phyloP scores from a whole-genome alignment of 495 filamentous ascomycete species.

The Neurospora sp. region DNA sequence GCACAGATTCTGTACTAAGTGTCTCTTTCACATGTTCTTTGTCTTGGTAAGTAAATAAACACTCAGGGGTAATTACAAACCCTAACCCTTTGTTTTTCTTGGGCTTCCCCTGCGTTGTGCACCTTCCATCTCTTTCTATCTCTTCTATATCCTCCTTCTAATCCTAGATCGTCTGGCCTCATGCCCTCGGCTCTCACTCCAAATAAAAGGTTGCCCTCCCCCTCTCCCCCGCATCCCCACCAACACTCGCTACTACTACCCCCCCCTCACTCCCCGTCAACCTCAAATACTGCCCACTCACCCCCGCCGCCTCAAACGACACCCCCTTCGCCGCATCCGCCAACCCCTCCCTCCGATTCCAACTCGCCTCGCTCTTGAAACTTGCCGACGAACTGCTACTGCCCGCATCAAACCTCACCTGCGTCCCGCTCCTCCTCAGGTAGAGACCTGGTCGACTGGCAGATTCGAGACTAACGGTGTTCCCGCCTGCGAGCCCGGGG shows the following conservation, averaged over 20 bases:
- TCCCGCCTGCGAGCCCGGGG: conserved; percentile 10
- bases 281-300: conserved; percentile 5
- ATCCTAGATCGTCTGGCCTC: no score
- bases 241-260: not conserved
- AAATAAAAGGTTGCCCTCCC: conserved; percentile 9
- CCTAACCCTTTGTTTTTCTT: not conserved
- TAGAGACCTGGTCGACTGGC: conserved; percentile 12
- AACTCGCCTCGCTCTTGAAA: conserved; percentile 11
- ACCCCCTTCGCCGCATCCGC: conserved; percentile 1
- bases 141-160: no score
- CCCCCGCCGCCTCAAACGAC: conserved; percentile 11
- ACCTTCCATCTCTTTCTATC: not conserved
- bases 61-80: not conserved
- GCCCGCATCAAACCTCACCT: conserved; percentile 6
- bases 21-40: not conserved
- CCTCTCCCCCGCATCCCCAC: not conserved
- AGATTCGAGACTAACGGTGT: conserved; percentile 14
- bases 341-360: conserved; percentile 5
- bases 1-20: not conserved
- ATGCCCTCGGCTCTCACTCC: no score
- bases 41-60: not conserved
- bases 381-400: not conserved
- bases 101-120: not conserved
- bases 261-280: conserved; percentile 1
- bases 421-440: conserved; percentile 1